Evolutionary conservation across 352 stramenopile species (phyloP).

Genomic region (Phytopythium montanum): DNA sequence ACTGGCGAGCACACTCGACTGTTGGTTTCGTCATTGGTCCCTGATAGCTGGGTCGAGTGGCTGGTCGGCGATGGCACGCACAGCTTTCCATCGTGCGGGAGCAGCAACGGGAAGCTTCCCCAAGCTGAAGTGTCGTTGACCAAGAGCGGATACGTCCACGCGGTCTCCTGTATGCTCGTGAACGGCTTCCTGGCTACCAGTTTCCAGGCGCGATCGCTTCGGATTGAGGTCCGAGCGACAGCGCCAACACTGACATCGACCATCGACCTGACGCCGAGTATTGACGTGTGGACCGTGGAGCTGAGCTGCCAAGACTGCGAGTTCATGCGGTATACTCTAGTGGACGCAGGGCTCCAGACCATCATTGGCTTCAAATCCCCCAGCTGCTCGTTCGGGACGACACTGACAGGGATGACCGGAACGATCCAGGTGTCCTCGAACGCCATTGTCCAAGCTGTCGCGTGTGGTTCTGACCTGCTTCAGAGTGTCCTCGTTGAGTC

Average conservation of each 20-base stretch:
- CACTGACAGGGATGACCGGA: slow-evolving; percentile 10
- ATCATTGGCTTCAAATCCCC: slow-evolving; percentile 12
- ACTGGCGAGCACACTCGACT: slow-evolving; percentile 16
- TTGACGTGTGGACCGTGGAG: slow-evolving; percentile 38
- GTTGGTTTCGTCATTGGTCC: slow-evolving; percentile 29
- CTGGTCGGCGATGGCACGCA: slow-evolving; percentile 55
- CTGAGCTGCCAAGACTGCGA: slow-evolving; percentile 33
- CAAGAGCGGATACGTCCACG: slow-evolving; percentile 50
- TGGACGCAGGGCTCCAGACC: background rate
- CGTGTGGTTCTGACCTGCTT: slow-evolving; percentile 32
- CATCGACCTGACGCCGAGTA: slow-evolving; percentile 17
- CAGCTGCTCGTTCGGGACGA: slow-evolving; percentile 39
- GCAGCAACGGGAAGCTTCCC: slow-evolving; percentile 3
- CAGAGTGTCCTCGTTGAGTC: slow-evolving; percentile 29
- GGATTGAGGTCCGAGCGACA: slow-evolving; percentile 40
- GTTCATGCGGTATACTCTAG: slow-evolving; percentile 43
- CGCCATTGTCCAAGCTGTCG: slow-evolving; percentile 34
- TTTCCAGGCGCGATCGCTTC: slow-evolving; percentile 38
- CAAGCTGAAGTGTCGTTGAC: slow-evolving; percentile 17
- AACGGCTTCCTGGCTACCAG: slow-evolving; percentile 33
- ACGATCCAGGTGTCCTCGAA: slow-evolving; percentile 30
- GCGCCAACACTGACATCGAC: slow-evolving; percentile 25
- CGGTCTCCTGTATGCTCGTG: slow-evolving; percentile 38
- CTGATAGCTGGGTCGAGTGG: slow-evolving; percentile 45
- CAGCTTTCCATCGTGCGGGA: slow-evolving; percentile 37